phyloP scores from a whole-genome alignment of 345 rosid genomes.

The Populus euphratica region DNA sequence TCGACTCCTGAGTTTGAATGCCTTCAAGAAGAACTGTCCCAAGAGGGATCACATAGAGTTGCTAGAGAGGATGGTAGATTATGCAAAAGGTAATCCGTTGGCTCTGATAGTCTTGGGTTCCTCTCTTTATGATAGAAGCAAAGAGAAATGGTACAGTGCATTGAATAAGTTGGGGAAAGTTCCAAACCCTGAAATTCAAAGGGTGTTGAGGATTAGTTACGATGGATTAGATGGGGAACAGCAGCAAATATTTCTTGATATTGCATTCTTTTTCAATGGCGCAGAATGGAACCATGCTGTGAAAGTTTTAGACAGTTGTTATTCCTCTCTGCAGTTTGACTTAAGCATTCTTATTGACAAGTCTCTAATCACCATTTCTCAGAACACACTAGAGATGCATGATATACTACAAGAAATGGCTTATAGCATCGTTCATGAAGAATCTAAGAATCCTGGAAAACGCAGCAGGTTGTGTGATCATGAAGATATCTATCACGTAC shows the following conservation, averaged over 20 bases:
- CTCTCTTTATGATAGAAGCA: neutral
- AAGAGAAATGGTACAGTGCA: neutral
- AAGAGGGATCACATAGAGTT: neutral
- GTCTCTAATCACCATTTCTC: neutral
- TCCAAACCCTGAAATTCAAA: neutral
- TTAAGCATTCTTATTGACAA: neutral
- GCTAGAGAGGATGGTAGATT: neutral
- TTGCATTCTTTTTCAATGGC: neutral
- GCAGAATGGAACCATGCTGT: neutral
- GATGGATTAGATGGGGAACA: neutral
- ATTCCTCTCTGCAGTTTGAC: neutral
- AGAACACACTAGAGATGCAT: neutral
- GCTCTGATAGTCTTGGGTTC: slow-evolving; percentile 1
- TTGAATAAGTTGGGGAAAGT: neutral
- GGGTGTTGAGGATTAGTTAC: slow-evolving; percentile 1
- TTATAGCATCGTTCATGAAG: neutral
- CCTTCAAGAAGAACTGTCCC: neutral
- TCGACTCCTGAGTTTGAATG: neutral
- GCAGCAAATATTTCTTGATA: neutral
- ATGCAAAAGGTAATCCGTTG: slow-evolving; percentile 7
- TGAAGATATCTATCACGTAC: too few species aligned
- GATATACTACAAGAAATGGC: slow-evolving; percentile 22
- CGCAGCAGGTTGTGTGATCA: slow-evolving; percentile 17
- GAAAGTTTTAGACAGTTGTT: neutral
- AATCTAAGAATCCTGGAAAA: neutral